Evolutionary conservation across 148 eudicot genomes (phyloP).

Genomic region (Cornus florida): DNA sequence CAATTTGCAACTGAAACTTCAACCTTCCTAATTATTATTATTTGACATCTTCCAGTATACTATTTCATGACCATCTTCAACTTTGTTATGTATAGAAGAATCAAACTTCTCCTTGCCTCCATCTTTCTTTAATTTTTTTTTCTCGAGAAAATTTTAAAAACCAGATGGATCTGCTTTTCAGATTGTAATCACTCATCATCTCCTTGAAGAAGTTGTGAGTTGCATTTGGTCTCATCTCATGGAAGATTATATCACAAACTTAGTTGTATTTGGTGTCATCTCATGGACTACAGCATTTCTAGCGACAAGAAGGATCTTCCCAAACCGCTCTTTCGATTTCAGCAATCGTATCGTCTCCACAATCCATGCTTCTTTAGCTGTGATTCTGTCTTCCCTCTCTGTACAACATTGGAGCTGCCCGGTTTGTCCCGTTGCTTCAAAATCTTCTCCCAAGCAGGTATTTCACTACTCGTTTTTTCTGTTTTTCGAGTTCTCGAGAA

Average conservation of each 20-base stretch:
- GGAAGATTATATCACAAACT: constrained; percentile 57
- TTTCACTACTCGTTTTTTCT: background rate
- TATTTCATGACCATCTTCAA: too few relatives aligned
- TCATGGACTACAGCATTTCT: constrained; percentile 67
- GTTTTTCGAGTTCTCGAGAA: too few relatives aligned
- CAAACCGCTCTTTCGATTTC: constrained; percentile 67
- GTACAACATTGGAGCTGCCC: constrained; percentile 86
- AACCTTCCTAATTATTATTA: too few relatives aligned
- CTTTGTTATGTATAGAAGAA: too few relatives aligned
- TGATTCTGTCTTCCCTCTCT: constrained; percentile 50
- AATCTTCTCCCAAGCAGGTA: constrained; percentile 41
- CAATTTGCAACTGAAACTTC: too few relatives aligned
- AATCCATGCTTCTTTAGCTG: constrained; percentile 62
- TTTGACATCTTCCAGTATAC: too few relatives aligned
- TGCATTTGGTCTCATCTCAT: constrained; percentile 15
- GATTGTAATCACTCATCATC: too few relatives aligned
- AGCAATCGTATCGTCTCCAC: constrained; percentile 78
- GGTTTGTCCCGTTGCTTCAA: constrained; percentile 72
- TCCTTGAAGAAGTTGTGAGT: too few relatives aligned
- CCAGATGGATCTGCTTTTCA: background rate
- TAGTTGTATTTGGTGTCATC: constrained; percentile 44
- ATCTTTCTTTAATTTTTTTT: too few relatives aligned
- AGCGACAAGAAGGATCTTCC: constrained; percentile 46
- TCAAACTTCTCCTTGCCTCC: too few relatives aligned
- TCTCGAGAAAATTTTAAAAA: background rate